These are phyloP conservation scores for Lentinula raphanica DNA, from an alignment of 768 basidiomycete genomes.

Conservation along the genomic window DNA sequence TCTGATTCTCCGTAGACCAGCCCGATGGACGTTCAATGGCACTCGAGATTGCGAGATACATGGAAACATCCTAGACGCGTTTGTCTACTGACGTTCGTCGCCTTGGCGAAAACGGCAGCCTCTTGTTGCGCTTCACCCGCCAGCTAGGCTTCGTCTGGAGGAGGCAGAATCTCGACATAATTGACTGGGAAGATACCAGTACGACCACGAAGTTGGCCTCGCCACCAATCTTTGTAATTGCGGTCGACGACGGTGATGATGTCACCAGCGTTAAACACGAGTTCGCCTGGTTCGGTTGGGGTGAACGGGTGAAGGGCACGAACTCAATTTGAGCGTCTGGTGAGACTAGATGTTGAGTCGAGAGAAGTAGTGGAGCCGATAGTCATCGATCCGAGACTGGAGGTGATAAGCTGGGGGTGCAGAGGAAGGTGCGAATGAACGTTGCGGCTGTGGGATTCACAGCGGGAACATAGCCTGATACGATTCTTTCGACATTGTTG, in stretches of 20 bases:
- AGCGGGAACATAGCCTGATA: too few relatives aligned
- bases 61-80: constrained; percentile 81
- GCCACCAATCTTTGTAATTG: constrained; percentile 96
- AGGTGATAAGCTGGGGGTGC: too few relatives aligned
- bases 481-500: too few relatives aligned
- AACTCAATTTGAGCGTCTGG: constrained; percentile 61
- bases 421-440: too few relatives aligned
- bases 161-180: constrained; percentile 87
- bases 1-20: constrained; percentile 36
- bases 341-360: constrained; percentile 44
- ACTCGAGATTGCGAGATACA: constrained; percentile 80
- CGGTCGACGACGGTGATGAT: constrained; percentile 93
- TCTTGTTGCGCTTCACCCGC: constrained; percentile 83
- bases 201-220: constrained; percentile 83
- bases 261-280: constrained; percentile 89
- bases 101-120: constrained; percentile 81
- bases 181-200: constrained; percentile 97
- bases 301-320: constrained; percentile 86
- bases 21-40: constrained; percentile 71
- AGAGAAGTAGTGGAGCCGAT: constrained; percentile 52
- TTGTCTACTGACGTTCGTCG: constrained; percentile 82
- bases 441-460: too few relatives aligned
- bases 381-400: neutral
- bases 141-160: constrained; percentile 72
- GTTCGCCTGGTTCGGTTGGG: constrained; percentile 82